Evolutionary conservation across 2,329 filamentous ascomycete genomes (phyloP).

Genomic region (Colletotrichum agaves): DNA sequence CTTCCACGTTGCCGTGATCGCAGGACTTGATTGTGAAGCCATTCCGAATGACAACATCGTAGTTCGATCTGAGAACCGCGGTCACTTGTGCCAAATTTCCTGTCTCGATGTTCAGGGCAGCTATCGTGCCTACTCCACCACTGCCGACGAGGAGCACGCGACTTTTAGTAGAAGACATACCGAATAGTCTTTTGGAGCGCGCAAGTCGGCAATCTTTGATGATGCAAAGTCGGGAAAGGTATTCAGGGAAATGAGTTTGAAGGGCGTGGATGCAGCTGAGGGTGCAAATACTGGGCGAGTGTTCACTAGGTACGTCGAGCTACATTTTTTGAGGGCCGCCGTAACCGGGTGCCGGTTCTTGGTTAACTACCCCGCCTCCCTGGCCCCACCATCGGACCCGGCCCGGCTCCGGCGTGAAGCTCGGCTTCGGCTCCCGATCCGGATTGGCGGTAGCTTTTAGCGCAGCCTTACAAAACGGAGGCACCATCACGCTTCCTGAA

Average conservation of each 20-base stretch:
- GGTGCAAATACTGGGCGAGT: too few relatives aligned
- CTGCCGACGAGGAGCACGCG: constrained; percentile 63
- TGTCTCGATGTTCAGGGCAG: constrained; percentile 63
- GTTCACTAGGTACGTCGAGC: neutral
- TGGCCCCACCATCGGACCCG: neutral
- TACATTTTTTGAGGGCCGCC: too few relatives aligned
- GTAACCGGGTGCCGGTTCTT: neutral
- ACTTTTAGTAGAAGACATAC: constrained; percentile 41
- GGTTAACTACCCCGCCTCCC: neutral
- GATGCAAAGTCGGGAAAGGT: neutral
- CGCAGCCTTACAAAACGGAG: neutral
- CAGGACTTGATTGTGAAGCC: constrained; percentile 67
- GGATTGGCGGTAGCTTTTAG: neutral
- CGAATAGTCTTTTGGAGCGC: too few relatives aligned
- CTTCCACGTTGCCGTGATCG: constrained; percentile 61
- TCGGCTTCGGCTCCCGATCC: neutral
- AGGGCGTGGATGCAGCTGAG: too few relatives aligned
- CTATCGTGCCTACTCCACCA: constrained; percentile 67
- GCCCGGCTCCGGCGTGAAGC: neutral
- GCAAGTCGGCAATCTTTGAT: too few relatives aligned
- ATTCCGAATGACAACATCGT: constrained; percentile 53
- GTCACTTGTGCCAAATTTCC: constrained; percentile 64
- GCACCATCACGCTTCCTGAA: too few relatives aligned
- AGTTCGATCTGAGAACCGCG: constrained; percentile 67
- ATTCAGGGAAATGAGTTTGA: too few relatives aligned